Base-by-base conservation (phyloP, 768 basidiomycete genomes). In the Tulasnella calospora region DNA sequence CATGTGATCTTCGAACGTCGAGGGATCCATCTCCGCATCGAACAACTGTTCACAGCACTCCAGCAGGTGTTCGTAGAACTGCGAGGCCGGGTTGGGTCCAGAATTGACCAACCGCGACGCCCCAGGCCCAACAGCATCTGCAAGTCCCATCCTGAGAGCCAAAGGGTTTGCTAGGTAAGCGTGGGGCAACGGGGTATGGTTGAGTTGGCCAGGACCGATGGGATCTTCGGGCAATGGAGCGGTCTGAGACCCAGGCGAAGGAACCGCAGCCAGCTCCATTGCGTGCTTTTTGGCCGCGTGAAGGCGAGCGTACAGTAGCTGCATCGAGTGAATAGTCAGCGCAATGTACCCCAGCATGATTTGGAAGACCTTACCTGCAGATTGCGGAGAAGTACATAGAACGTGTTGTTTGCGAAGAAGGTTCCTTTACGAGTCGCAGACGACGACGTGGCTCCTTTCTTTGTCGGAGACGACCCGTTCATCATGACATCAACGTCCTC, bases 1-100 rank as follows among this genome's bases (percentile, higher is more conserved):
- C 90, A 98, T 90, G 82, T 95, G 94, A 83, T 99, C 98, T 84
- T 99, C 97, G 82, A 96, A 99, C 30, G 91, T 90, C n/a, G 88
- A 85, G 83, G 92, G 93, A 84, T 99, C 98, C 79, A 99, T 87
- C 83, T 99, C 96, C 80, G 89, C 92, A 82, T 95, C 95, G 83
- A 99, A 98, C 57, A 97, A 84, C 87, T 94, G 94, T 85, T 99
- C 97, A 83, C 94, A 95, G 13, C 94, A 92, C 78, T 92, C 93
- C 44, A 99, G 86, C 74, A 97, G 88, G 82, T 96, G 95, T 85
- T 90, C 87, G 85, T 99, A 99, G 79, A 94, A 92, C 81, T 93
- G 90, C 38, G 88, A 88, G 6, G 90, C 87, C 15, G 89, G 86
- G 27, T 88, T 84, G 33, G 83, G 73, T 71, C 78, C 74, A 21